A percentile compares a stretch with the other conserved stretches of the same genome.
phyloP scores from a whole-genome alignment of 2,329 filamentous ascomycete genomes.

The Grosmannia clavigera region DNA sequence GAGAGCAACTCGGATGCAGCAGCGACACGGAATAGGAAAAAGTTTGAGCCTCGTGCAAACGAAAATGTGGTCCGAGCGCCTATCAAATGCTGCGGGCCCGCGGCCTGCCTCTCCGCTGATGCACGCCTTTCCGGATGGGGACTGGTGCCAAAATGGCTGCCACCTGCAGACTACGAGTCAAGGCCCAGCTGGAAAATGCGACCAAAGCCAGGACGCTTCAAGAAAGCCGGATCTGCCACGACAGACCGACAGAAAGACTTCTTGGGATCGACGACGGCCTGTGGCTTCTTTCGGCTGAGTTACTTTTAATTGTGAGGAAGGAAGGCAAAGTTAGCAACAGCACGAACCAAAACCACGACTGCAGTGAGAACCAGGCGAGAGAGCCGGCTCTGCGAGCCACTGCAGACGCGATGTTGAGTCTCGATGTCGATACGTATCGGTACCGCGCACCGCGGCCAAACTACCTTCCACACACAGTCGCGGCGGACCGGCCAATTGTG shows the following conservation, averaged over 20 bases:
- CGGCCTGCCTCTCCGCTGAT: background rate
- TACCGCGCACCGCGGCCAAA: constrained; percentile 46
- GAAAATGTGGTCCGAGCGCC: background rate
- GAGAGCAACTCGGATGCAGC: background rate
- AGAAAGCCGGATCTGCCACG: no score
- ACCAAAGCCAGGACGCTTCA: no score
- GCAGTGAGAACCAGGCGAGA: no score
- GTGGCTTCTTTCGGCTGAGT: no score
- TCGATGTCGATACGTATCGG: constrained; percentile 36
- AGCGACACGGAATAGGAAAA: constrained; percentile 11
- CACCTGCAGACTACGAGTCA: background rate
- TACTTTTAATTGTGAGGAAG: no score
- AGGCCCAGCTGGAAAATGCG: no score
- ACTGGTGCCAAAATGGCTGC: background rate
- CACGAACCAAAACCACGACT: no score
- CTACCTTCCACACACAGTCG: constrained; percentile 43
- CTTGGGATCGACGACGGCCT: no score
- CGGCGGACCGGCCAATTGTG: constrained; percentile 37
- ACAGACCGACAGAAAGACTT: no score
- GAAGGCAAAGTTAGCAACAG: no score
- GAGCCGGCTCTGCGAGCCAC: background rate
- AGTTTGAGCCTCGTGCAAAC: constrained; percentile 10
- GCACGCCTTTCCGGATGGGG: background rate
- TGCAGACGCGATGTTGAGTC: constrained; percentile 17
- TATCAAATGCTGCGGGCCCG: background rate